Conservation (phyloP, 1,139 yeast genomes). For the Saccharomyces pastorianus region DNA sequence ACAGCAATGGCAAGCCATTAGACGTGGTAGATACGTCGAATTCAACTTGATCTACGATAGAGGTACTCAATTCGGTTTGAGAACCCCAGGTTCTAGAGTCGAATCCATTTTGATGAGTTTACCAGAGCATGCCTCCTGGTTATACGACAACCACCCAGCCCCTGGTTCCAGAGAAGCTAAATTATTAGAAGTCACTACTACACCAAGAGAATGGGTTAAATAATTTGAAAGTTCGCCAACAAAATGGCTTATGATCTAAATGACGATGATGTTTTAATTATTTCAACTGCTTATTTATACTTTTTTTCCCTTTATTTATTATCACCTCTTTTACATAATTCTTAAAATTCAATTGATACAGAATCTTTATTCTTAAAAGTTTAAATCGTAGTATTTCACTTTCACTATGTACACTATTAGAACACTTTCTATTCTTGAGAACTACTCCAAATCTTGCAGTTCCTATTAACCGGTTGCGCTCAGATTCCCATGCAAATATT, state of each 20-base stretch:
- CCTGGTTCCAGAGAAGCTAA: constrained; percentile 70
- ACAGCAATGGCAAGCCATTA: constrained; percentile 86
- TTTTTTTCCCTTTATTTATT: background rate
- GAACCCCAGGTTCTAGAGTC: constrained; percentile 90
- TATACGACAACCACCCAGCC: constrained; percentile 78
- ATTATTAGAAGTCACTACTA: constrained; percentile 57
- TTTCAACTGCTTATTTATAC: background rate
- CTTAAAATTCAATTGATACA: constrained; percentile 2
- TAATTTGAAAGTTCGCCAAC: background rate
- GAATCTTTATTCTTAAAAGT: background rate
- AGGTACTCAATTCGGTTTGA: constrained; percentile 93
- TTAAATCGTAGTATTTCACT: no score
- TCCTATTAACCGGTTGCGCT: no score
- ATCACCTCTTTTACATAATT: background rate
- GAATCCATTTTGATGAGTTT: constrained; percentile 88
- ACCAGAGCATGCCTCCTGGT: constrained; percentile 88
- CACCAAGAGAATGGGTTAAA: constrained; percentile 73
- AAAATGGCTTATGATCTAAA: background rate
- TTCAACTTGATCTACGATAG: constrained; percentile 91
- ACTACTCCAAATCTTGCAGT: no score
- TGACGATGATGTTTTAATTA: background rate
- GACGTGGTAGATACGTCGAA: constrained; percentile 96
- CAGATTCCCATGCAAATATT: background rate
- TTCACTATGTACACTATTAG: no score
- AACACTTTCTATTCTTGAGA: no score